Evolutionary conservation across 345 rosid species (phyloP), one percentile per base, ranked within the genome.

Genomic region (Mallotus nudiflorus): DNA sequence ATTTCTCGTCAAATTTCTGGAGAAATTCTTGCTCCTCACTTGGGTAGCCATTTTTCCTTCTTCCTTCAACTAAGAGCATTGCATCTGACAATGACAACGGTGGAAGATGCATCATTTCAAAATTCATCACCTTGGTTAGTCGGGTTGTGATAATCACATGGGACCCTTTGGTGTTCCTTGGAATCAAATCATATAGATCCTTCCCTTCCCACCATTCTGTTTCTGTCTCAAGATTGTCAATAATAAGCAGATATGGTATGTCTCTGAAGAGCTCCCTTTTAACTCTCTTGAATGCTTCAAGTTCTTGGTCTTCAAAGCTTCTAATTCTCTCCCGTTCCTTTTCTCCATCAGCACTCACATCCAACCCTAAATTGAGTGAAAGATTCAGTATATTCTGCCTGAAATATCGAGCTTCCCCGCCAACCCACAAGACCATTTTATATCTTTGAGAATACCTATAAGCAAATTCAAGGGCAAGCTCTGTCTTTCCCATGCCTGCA

Each of bases 171-270:
- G 95, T 85, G 83, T 87, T 91, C 67, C 87, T 85, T 11, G 97
- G 98, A 78, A 91, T 89, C 78, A 93, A 76, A 80, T 91, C 97
- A 62, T 86, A 87, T n/a, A 93, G 44, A 78, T 87, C 89, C 71
- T 91, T 91, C 59, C 96, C 98, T 81, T 94, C 97, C 96, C 98
- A 89, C 98, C 96, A 91, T 66, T 93, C 96, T 29, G 78, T 86
- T 67, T 94, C 98, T 15, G 80, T 87, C 86, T 94, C 98, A 35
- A 91, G 96, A 75, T 91, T 89, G 83, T 94, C 98, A 25, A 94
- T 88, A 79, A 94, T 87, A 75, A 91, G 78, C 24, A 89, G 78
- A 60, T 91, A 91, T 52, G 97, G 97, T 90, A 87, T 85, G 80
- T 91, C 98, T 12, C 92, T 77, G 52, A 88, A 93, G 10, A 93